Base-by-base conservation (phyloP, 2,329 filamentous ascomycete genomes). In the Triangularia setosa region DNA sequence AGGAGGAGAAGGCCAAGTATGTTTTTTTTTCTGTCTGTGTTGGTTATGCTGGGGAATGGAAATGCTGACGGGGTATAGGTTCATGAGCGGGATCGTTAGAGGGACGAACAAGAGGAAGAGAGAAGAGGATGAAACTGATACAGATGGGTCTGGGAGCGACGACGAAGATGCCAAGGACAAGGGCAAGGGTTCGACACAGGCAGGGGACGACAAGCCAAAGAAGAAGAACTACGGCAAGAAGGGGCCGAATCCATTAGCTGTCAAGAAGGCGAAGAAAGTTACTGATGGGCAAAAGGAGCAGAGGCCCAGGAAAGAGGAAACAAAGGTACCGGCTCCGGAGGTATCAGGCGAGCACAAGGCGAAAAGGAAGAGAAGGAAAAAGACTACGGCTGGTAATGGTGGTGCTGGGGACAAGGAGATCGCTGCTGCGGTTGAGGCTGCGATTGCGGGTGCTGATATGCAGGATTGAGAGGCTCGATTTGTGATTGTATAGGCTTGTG, bases 1-100 rank as follows among this genome's bases (percentile, higher is more conserved):
- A 81, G 65, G 90, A 91, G 67, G 92, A 95, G 80, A 85, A 83
- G 71, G 83, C 81, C 63, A 96, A 96, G 78, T 91, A 64, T 57
- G 69, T 63, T 30, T 3, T 7, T 40, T 48, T 5, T 7, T 7
- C 3, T 58, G 4, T 9, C 4, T 24, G 21, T 18, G 40, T 54
- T 24, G 21, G n/a, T 27, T 16, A 11, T 12, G n/a, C 4, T 9
- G 3, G 18, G 23, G 8, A 33, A 60, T 61, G 68, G 24, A 70
- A 56, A 52, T 12, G 25, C 11, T 11, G 4, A 28, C 23, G 16
- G 12, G 24, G 5, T 12, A 27, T 57, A 71, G 69, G 30, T 72
- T 72, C 58, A 59, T 68, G 58, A 67, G 65, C 77, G 75, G 73
- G 70, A 73, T 73, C 77, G 73, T 72, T 73, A 69, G 72, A 74